phyloP scores from a whole-genome alignment of 352 stramenopile genomes.

The Pythium plurisporium region DNA sequence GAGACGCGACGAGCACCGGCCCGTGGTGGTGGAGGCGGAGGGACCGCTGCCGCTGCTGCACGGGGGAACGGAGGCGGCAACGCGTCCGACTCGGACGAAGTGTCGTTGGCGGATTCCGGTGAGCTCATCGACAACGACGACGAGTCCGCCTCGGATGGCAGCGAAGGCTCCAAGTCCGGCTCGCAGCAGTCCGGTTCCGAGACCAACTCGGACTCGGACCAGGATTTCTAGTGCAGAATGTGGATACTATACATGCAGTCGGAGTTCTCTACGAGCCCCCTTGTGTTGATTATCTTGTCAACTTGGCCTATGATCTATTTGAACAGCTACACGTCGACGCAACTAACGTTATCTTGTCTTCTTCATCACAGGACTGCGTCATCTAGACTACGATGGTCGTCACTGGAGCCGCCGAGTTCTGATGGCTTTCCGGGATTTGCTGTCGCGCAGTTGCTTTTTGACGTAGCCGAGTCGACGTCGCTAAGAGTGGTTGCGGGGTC shows the following conservation, averaged over 20 bases:
- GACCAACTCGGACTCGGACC: constrained; percentile 77
- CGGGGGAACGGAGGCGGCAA: constrained; percentile 12
- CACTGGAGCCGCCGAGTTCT: background rate
- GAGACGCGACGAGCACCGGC: constrained; percentile 5
- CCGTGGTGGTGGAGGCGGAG: background rate
- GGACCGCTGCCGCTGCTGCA: background rate
- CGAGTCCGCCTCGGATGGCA: constrained; percentile 48
- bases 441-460: background rate
- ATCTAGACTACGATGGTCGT: background rate
- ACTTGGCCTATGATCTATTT: too few species aligned
- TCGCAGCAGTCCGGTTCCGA: constrained; percentile 62
- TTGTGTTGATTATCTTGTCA: too few species aligned
- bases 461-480: background rate
- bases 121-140: constrained; percentile 86
- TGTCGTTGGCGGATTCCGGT: constrained; percentile 76
- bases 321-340: too few species aligned
- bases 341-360: too few species aligned
- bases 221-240: constrained; percentile 52
- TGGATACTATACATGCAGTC: too few species aligned
- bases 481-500: background rate
- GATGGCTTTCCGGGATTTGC: background rate
- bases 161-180: constrained; percentile 52
- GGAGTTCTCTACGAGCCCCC: too few species aligned
- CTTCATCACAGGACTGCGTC: background rate
- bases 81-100: constrained; percentile 73